A percentile compares a stretch with the other conserved stretches of the same genome.
phyloP scores from a whole-genome alignment of 1,284 basidiomycete genomes.

The Inonotus obliquus region DNA sequence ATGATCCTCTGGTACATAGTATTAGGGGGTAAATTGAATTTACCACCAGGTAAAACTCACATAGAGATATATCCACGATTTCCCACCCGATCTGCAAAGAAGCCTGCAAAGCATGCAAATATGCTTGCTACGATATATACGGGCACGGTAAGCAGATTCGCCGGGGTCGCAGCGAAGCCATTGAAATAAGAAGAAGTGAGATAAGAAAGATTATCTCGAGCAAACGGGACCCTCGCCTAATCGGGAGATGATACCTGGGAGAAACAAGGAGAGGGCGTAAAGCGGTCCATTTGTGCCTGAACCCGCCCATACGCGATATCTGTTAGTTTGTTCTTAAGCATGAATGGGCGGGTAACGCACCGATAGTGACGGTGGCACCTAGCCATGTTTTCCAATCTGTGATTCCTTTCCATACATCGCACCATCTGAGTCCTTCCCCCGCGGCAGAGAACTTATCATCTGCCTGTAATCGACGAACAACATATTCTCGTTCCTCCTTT shows the following conservation, averaged over 20 bases:
- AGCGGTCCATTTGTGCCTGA: constrained; percentile 56
- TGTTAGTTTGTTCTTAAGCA: too few relatives aligned
- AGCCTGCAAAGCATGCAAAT: constrained; percentile 58
- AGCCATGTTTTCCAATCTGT: constrained; percentile 73
- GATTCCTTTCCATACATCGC: constrained; percentile 56
- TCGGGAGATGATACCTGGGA: constrained; percentile 67
- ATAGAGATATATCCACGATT: constrained; percentile 57
- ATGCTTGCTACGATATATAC: constrained; percentile 64
- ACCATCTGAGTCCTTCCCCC: constrained; percentile 57
- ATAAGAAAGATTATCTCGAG: constrained; percentile 1
- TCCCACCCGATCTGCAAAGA: constrained; percentile 54
- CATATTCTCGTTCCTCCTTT: constrained; percentile 60
- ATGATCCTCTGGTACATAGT: constrained; percentile 30
- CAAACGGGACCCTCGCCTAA: constrained; percentile 30
- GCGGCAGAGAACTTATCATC: constrained; percentile 71
- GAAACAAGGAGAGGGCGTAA: constrained; percentile 70
- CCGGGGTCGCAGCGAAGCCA: constrained; percentile 66
- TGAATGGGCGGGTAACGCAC: too few relatives aligned
- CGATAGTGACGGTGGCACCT: constrained; percentile 38
- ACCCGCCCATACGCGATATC: too few relatives aligned
- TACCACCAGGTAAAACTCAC: constrained; percentile 40
- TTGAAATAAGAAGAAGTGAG: constrained; percentile 11
- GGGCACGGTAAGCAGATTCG: too few relatives aligned
- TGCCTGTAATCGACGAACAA: constrained; percentile 59
- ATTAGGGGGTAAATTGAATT: too few relatives aligned